Evolutionary conservation across 768 basidiomycete species (phyloP).

Genomic region (Ramaria rubella): DNA sequence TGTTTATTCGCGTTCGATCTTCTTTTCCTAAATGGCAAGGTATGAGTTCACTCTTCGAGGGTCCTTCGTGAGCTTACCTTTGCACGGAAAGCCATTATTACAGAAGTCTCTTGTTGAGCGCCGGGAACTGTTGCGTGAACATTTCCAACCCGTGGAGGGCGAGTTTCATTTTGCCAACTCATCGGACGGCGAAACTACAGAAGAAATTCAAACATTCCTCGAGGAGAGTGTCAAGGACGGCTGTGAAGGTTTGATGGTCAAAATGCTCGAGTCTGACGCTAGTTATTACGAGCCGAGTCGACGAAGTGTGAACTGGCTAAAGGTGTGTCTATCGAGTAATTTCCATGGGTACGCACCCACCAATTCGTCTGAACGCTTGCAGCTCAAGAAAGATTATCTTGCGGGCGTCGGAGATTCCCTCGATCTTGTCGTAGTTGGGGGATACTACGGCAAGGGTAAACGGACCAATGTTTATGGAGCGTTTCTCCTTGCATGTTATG

Average conservation of each 20-base stretch:
- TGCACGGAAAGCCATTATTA: slow-evolving; percentile 63
- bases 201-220: slow-evolving; percentile 91
- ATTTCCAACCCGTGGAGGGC: slow-evolving; percentile 76
- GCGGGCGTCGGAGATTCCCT: slow-evolving; percentile 95
- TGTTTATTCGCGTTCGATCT: slow-evolving; percentile 96
- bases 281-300: slow-evolving; percentile 95
- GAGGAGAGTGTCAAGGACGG: slow-evolving; percentile 98
- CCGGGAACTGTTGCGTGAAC: slow-evolving; percentile 64
- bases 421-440: slow-evolving; percentile 96
- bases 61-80: background rate
- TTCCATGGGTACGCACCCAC: too few relatives aligned
- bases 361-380: too few relatives aligned
- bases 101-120: slow-evolving; percentile 69
- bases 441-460: slow-evolving; percentile 96
- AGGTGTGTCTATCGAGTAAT: slow-evolving; percentile 44
- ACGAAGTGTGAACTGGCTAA: slow-evolving; percentile 95
- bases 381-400: slow-evolving; percentile 99
- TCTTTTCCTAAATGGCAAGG: slow-evolving; percentile 95
- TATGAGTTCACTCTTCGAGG: slow-evolving; percentile 29
- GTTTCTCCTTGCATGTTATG: slow-evolving; percentile 95
- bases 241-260: slow-evolving; percentile 99
- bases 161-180: slow-evolving; percentile 94
- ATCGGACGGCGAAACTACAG: slow-evolving; percentile 81
- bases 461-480: slow-evolving; percentile 97
- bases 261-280: slow-evolving; percentile 90